Conservation (phyloP, 306 rosid species). For the Astragalus glycyphyllos region DNA sequence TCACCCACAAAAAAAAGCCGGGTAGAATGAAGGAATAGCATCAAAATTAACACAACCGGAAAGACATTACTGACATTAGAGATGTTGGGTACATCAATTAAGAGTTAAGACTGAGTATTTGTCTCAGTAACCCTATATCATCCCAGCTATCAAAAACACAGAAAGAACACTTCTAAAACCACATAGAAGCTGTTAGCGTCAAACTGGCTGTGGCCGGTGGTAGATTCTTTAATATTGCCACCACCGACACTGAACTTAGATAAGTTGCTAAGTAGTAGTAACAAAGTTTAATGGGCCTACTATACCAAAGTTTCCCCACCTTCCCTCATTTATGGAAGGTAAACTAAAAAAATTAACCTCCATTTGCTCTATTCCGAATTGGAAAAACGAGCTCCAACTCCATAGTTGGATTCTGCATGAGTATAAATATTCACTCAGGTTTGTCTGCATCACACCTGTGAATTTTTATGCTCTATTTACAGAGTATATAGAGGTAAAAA, state of each 20-base stretch:
- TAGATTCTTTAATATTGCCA: slow-evolving; percentile 58
- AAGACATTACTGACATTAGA: slow-evolving; percentile 45
- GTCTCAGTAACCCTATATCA: slow-evolving; percentile 44
- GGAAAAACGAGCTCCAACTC: slow-evolving; percentile 94
- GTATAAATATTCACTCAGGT: slow-evolving; percentile 84
- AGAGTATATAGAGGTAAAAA: slow-evolving; percentile 76
- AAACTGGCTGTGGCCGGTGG: slow-evolving; percentile 53
- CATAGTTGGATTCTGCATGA: slow-evolving; percentile 88
- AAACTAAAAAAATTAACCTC: slow-evolving; percentile 84
- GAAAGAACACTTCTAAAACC: slow-evolving; percentile 47
- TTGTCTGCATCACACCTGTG: slow-evolving; percentile 53
- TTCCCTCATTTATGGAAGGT: slow-evolving; percentile 69
- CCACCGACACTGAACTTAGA: slow-evolving; percentile 52
- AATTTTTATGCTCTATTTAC: slow-evolving; percentile 95
- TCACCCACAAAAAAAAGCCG: too few species aligned
- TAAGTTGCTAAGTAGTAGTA: slow-evolving; percentile 49
- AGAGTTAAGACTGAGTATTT: slow-evolving; percentile 40
- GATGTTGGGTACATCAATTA: slow-evolving; percentile 51
- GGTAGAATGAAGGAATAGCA: slow-evolving; percentile 4
- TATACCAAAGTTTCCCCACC: slow-evolving; percentile 63
- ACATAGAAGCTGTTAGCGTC: slow-evolving; percentile 54
- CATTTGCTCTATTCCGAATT: slow-evolving; percentile 83
- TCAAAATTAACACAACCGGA: slow-evolving; percentile 45
- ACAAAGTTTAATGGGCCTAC: slow-evolving; percentile 52
- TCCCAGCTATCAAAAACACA: slow-evolving; percentile 51